Conservation (phyloP, 768 basidiomycete species). For the Suillus tomentosus region DNA sequence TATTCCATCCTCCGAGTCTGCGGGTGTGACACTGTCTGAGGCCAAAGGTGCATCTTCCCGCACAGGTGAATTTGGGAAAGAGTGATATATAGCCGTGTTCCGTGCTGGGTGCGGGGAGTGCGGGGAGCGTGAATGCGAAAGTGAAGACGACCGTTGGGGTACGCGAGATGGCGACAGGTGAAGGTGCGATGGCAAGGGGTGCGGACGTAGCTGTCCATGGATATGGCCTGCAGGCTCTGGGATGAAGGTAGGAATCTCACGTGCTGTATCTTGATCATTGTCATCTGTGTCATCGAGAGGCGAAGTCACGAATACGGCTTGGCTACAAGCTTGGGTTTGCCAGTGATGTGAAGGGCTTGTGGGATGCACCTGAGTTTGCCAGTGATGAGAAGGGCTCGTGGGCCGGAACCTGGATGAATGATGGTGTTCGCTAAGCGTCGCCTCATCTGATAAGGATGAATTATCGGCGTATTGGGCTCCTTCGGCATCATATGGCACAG, state of each 20-base stretch:
- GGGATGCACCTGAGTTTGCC: neutral
- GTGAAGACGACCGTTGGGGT: neutral
- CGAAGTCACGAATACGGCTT: neutral
- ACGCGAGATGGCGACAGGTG: neutral
- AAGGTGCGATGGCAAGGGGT: neutral
- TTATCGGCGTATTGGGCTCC: neutral
- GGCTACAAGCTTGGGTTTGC: neutral
- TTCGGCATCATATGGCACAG: neutral
- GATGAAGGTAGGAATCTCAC: neutral
- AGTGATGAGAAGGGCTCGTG: neutral
- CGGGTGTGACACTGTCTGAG: neutral
- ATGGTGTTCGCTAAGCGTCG: neutral
- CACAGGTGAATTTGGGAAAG: conserved; percentile 61
- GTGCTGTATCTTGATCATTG: neutral
- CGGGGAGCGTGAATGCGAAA: neutral
- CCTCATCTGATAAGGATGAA: conserved; percentile 17
- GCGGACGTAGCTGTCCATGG: neutral
- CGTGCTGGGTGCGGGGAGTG: conserved; percentile 28
- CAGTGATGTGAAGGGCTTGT: neutral
- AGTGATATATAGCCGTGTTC: conserved; percentile 50
- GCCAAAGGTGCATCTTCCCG: neutral
- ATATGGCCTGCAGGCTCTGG: neutral
- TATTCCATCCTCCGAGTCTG: conserved; percentile 16
- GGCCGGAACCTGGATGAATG: neutral
- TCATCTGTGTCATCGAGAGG: neutral